Conservation (phyloP, 2,329 filamentous ascomycete genomes). For the Hymenoscyphus occultus region DNA sequence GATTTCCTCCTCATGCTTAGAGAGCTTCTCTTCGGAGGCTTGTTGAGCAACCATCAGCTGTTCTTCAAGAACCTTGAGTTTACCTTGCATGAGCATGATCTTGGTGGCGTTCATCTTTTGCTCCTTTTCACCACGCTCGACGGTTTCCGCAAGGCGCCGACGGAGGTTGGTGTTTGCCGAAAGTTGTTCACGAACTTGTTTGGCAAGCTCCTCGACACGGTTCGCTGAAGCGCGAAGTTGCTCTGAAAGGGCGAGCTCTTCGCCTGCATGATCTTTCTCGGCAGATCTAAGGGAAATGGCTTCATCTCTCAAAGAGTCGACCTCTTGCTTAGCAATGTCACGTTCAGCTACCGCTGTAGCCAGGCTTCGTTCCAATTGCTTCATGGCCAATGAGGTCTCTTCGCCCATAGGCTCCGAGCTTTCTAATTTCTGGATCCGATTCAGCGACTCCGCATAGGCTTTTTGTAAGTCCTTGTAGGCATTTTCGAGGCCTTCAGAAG, state of each 20-base stretch:
- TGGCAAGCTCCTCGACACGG: slow-evolving; percentile 75
- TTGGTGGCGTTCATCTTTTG: slow-evolving; percentile 76
- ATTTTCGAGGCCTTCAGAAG: slow-evolving; percentile 68
- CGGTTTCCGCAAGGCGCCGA: slow-evolving; percentile 72
- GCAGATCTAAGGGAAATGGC: slow-evolving; percentile 55
- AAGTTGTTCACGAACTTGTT: slow-evolving; percentile 77
- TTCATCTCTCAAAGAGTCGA: slow-evolving; percentile 58
- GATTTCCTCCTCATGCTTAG: slow-evolving; percentile 84
- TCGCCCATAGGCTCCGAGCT: slow-evolving; percentile 48
- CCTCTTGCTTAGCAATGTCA: slow-evolving; percentile 67
- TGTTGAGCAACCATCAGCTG: slow-evolving; percentile 79
- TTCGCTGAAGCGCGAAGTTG: slow-evolving; percentile 71
- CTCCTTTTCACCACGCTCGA: slow-evolving; percentile 78
- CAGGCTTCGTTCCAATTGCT: slow-evolving; percentile 66
- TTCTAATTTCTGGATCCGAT: slow-evolving; percentile 65
- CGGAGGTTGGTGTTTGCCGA: slow-evolving; percentile 74
- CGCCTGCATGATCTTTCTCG: slow-evolving; percentile 55
- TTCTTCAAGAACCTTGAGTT: slow-evolving; percentile 79
- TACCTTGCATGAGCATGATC: slow-evolving; percentile 79
- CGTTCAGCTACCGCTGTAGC: slow-evolving; percentile 68
- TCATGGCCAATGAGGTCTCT: slow-evolving; percentile 60
- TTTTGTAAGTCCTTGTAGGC: slow-evolving; percentile 74
- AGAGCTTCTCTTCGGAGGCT: slow-evolving; percentile 78
- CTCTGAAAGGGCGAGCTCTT: slow-evolving; percentile 62
- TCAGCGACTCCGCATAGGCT: slow-evolving; percentile 64